Conservation (phyloP, 2,329 filamentous ascomycete genomes). For the Penicillium brevicompactum region DNA sequence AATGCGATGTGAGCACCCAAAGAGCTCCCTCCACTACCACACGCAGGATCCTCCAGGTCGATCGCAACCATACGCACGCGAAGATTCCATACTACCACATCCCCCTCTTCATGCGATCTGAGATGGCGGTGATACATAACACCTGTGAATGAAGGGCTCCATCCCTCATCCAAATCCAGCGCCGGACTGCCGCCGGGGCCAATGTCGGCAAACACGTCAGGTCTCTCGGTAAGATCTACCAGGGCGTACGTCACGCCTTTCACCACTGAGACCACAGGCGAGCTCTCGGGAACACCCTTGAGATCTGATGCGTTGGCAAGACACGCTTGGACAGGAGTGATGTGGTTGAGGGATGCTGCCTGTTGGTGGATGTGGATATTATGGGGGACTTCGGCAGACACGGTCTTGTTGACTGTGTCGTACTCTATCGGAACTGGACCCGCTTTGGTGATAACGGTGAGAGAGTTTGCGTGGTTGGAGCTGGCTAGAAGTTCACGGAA, state of each 20-base stretch:
- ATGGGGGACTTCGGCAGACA: constrained; percentile 67
- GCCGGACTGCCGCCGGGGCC: constrained; percentile 21
- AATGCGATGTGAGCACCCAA: constrained; percentile 56
- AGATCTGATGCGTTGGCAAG: background rate
- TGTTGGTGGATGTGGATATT: constrained; percentile 62
- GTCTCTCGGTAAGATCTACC: constrained; percentile 26
- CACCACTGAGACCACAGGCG: constrained; percentile 64
- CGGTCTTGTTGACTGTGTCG: constrained; percentile 42
- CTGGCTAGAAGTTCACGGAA: constrained; percentile 25
- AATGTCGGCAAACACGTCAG: constrained; percentile 22
- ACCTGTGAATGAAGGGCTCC: constrained; percentile 31
- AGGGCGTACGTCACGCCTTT: constrained; percentile 64
- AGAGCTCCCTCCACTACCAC: constrained; percentile 60
- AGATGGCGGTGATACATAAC: constrained; percentile 30
- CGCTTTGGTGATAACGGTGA: constrained; percentile 39
- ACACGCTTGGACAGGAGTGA: constrained; percentile 10
- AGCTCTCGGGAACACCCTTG: constrained; percentile 30
- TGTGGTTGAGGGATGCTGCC: constrained; percentile 23
- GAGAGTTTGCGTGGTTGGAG: constrained; percentile 11
- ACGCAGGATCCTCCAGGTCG: constrained; percentile 62
- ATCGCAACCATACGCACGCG: constrained; percentile 33
- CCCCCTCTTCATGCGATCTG: constrained; percentile 13
- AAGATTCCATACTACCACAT: constrained; percentile 23
- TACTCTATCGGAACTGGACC: constrained; percentile 48
- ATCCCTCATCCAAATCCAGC: constrained; percentile 29